Evolutionary conservation across 257 asterid genomes (phyloP).

Genomic region (Forsythia suspensa): DNA sequence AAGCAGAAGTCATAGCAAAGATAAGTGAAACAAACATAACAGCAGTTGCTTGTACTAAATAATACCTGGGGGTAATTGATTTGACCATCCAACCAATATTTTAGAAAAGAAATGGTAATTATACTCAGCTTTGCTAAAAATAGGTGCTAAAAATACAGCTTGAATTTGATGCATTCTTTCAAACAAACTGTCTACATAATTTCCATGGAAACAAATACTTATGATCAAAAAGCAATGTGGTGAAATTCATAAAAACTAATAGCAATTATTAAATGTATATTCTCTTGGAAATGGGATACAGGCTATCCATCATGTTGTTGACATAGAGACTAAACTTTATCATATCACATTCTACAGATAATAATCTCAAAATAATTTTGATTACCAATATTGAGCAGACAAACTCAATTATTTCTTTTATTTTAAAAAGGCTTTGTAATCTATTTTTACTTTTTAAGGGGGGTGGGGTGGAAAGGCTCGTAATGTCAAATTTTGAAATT

Average conservation of each 20-base stretch:
- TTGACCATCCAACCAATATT: constrained; percentile 29
- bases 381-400: constrained; percentile 1
- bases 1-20: constrained; percentile 25
- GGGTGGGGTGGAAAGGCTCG: constrained; percentile 1
- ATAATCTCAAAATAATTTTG: not conserved
- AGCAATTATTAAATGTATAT: not conserved
- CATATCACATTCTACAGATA: not conserved
- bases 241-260: not conserved
- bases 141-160: constrained; percentile 12
- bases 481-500: not conserved
- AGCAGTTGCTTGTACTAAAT: constrained; percentile 20
- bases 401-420: not conserved
- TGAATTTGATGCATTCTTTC: constrained; percentile 7
- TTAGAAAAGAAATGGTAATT: constrained; percentile 17
- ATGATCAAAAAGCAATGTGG: constrained; percentile 1
- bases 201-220: constrained; percentile 4
- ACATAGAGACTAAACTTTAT: not conserved
- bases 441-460: not conserved
- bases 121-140: constrained; percentile 20
- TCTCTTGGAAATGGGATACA: constrained; percentile 7
- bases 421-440: not conserved
- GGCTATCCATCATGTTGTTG: not conserved
- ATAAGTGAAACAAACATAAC: constrained; percentile 43
- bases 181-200: constrained; percentile 1
- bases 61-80: constrained; percentile 48